phyloP scores from a whole-genome alignment of 768 basidiomycete genomes.

The Neoboletus subvelutipes region DNA sequence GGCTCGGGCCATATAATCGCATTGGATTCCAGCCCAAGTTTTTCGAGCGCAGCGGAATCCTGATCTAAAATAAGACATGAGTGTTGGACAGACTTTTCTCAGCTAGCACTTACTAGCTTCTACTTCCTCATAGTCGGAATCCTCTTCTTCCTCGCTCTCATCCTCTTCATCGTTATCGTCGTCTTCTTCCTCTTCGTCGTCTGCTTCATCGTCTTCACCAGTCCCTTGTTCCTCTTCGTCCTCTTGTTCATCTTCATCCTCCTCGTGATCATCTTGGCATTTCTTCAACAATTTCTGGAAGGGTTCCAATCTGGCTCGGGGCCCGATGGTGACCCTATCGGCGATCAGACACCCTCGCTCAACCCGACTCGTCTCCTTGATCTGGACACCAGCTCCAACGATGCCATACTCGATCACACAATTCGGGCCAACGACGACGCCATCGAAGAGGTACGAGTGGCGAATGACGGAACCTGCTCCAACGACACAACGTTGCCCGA shows the following conservation, averaged over 20 bases:
- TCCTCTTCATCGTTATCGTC: slow-evolving; percentile 32
- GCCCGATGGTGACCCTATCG: slow-evolving; percentile 78
- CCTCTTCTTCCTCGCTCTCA: slow-evolving; percentile 37
- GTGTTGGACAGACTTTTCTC: background rate
- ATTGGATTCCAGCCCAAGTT: slow-evolving; percentile 69
- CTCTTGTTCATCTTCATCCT: slow-evolving; percentile 32
- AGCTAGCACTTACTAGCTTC: slow-evolving; percentile 55
- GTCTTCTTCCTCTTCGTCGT: slow-evolving; percentile 37
- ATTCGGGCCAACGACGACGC: slow-evolving; percentile 65
- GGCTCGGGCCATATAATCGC: slow-evolving; percentile 81
- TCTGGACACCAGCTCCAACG: slow-evolving; percentile 70
- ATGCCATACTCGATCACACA: slow-evolving; percentile 78
- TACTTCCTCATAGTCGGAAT: slow-evolving; percentile 67
- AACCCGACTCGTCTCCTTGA: slow-evolving; percentile 68
- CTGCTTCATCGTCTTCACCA: slow-evolving; percentile 30
- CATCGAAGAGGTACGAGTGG: slow-evolving; percentile 83
- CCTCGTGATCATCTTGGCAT: slow-evolving; percentile 34
- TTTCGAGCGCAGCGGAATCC: slow-evolving; percentile 39
- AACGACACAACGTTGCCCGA: slow-evolving; percentile 74
- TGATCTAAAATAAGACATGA: slow-evolving; percentile 42
- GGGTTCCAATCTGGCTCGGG: slow-evolving; percentile 59
- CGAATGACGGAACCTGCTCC: slow-evolving; percentile 67
- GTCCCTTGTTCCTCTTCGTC: slow-evolving; percentile 18
- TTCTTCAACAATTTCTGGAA: slow-evolving; percentile 74
- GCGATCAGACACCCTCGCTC: slow-evolving; percentile 78